A percentile compares a stretch with the other conserved stretches of the same genome.
These are phyloP conservation scores for Stagonosporopsis tanaceti DNA, from an alignment of 2,329 filamentous ascomycete species.

Conservation along the genomic window DNA sequence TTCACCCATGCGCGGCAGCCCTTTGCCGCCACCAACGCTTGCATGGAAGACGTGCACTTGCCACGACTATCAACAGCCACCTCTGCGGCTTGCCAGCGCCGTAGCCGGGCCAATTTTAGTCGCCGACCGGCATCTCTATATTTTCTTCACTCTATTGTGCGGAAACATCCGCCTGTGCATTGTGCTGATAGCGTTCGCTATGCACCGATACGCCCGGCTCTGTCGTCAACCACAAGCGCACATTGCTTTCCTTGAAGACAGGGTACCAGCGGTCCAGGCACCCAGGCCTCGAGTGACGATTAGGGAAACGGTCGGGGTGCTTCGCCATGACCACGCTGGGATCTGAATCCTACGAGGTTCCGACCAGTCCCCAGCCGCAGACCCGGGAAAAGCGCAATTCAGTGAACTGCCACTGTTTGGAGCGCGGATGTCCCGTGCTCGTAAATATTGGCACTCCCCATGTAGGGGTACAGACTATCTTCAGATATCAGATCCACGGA, in stretches of 20 bases:
- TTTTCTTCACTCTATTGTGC: slow-evolving; percentile 1
- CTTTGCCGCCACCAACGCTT: slow-evolving; percentile 43
- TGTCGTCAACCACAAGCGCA: slow-evolving; percentile 29
- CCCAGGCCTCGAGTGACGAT: slow-evolving; percentile 38
- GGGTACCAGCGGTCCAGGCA: slow-evolving; percentile 38
- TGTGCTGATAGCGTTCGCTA: slow-evolving; percentile 3
- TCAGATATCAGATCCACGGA: slow-evolving; percentile 37
- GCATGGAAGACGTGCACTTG: slow-evolving; percentile 29
- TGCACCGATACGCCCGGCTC: slow-evolving; percentile 6
- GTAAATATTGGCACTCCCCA: slow-evolving; percentile 46
- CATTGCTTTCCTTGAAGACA: slow-evolving; percentile 31
- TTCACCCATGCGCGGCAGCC: slow-evolving; percentile 34
- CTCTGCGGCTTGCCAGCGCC: slow-evolving; percentile 25
- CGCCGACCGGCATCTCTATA: slow-evolving; percentile 13
- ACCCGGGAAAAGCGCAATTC: slow-evolving; percentile 46
- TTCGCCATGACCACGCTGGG: slow-evolving; percentile 44
- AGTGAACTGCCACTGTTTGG: slow-evolving; percentile 39
- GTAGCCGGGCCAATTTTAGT: slow-evolving; percentile 14
- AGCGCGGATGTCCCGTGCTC: slow-evolving; percentile 43
- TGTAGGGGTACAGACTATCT: slow-evolving; percentile 46
- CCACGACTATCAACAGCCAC: slow-evolving; percentile 25
- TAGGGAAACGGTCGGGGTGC: slow-evolving; percentile 49
- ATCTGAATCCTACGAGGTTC: slow-evolving; percentile 49
- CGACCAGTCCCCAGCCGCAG: slow-evolving; percentile 47
- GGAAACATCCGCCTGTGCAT: slow-evolving; percentile 20